These are phyloP conservation scores for Aspergillus piperis DNA, from an alignment of 2,329 filamentous ascomycete genomes.

Conservation along the genomic window DNA sequence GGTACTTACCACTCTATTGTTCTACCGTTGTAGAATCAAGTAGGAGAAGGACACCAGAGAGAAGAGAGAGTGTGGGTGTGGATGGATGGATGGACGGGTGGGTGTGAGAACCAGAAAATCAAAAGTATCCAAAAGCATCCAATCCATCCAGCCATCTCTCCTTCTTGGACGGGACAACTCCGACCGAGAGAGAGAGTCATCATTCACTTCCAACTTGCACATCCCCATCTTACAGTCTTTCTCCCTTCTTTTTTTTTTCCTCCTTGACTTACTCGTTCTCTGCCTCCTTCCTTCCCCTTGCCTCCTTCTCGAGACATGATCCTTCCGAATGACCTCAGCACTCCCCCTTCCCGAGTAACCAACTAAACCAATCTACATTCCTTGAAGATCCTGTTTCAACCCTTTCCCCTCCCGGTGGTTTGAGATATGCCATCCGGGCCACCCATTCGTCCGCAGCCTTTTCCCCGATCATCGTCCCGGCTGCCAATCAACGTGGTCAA, in stretches of 20 bases:
- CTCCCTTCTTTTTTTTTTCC: neutral
- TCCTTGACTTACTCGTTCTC: too few species aligned
- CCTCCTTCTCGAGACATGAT: neutral
- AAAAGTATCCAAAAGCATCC: too few species aligned
- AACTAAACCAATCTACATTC: neutral
- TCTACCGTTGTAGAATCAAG: neutral
- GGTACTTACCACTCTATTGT: neutral
- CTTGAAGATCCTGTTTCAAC: slow-evolving; percentile 2
- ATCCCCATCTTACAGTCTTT: neutral
- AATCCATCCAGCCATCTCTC: too few species aligned
- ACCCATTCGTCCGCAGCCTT: neutral
- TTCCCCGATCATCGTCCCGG: neutral
- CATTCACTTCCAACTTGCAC: neutral
- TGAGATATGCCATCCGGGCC: neutral
- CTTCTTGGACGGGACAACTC: neutral
- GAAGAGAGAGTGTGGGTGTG: too few species aligned
- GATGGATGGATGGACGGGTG: too few species aligned
- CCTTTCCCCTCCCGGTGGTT: neutral
- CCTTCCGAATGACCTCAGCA: neutral
- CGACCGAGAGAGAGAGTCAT: neutral
- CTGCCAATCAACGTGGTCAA: neutral
- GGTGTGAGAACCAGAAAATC: too few species aligned
- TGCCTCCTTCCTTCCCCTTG: neutral
- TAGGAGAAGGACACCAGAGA: too few species aligned
- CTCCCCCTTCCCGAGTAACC: neutral